phyloP scores from a whole-genome alignment of 768 basidiomycete species.

The Phlegmacium glaucopus region DNA sequence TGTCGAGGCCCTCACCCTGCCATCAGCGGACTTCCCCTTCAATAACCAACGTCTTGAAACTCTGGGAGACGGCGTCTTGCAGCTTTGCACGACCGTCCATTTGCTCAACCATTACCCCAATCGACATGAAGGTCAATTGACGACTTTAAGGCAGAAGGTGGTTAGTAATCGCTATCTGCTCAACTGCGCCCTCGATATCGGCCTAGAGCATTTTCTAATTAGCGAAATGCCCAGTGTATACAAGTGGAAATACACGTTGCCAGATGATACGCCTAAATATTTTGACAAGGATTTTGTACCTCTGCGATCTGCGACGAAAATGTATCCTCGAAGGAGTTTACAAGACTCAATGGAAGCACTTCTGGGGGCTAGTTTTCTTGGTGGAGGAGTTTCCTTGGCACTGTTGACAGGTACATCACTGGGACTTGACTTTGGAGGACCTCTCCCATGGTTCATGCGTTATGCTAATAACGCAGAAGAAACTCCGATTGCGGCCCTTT shows the following conservation, averaged over 20 bases:
- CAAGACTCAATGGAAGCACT: slow-evolving; percentile 90
- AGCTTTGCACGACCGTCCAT: slow-evolving; percentile 72
- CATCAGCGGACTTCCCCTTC: slow-evolving; percentile 56
- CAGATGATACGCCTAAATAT: slow-evolving; percentile 25
- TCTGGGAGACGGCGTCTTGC: slow-evolving; percentile 80
- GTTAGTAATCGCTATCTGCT: slow-evolving; percentile 74
- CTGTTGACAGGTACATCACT: slow-evolving; percentile 61
- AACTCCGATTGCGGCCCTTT: slow-evolving; percentile 41
- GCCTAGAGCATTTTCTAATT: slow-evolving; percentile 61
- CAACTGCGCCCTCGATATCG: slow-evolving; percentile 58
- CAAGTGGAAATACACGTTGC: slow-evolving; percentile 56
- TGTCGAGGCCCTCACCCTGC: slow-evolving; percentile 75
- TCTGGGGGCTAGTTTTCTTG: slow-evolving; percentile 71
- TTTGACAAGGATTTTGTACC: slow-evolving; percentile 13
- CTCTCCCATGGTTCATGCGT: slow-evolving; percentile 63
- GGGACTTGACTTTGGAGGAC: slow-evolving; percentile 71
- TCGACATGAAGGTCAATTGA: slow-evolving; percentile 82
- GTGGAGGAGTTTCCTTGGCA: slow-evolving; percentile 70
- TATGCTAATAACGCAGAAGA: slow-evolving; percentile 34
- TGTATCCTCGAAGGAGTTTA: slow-evolving; percentile 64
- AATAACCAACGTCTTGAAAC: slow-evolving; percentile 88
- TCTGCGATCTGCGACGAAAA: slow-evolving; percentile 36
- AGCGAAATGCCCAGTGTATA: slow-evolving; percentile 51
- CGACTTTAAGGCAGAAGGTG: slow-evolving; percentile 55
- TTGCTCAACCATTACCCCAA: slow-evolving; percentile 73